Conservation (phyloP, 768 basidiomycete species). For the Pulveroboletus ravenelii region DNA sequence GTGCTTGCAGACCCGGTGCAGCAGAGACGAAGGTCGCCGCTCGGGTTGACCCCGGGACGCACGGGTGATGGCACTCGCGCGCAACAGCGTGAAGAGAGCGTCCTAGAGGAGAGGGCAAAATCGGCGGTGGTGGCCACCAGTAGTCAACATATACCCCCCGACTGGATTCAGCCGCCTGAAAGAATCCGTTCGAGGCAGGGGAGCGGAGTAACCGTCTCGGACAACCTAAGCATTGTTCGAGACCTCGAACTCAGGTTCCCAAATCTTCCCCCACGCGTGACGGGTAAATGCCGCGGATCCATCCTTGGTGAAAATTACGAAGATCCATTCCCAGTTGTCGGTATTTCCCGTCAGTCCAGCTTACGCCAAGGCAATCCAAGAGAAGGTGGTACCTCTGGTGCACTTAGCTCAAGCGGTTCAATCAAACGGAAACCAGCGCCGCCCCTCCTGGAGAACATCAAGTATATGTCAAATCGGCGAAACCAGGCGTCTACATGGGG, state of each 20-base stretch:
- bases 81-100: constrained; percentile 1
- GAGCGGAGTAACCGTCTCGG: constrained; percentile 33
- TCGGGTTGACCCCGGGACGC: constrained; percentile 5
- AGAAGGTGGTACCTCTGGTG: constrained; percentile 4
- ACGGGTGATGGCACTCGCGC: background rate
- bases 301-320: constrained; percentile 21
- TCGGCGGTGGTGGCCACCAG: constrained; percentile 2
- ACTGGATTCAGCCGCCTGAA: constrained; percentile 14
- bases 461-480: constrained; percentile 2
- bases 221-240: constrained; percentile 43
- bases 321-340: constrained; percentile 20
- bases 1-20: constrained; percentile 11
- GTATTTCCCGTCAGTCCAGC: constrained; percentile 24
- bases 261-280: constrained; percentile 37
- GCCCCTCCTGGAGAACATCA: constrained; percentile 20
- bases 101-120: constrained; percentile 13
- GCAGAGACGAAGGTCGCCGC: constrained; percentile 13
- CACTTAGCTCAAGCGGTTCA: constrained; percentile 17
- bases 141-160: background rate
- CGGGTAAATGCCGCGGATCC: constrained; percentile 25
- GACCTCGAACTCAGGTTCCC: constrained; percentile 55
- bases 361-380: constrained; percentile 7
- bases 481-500: constrained; percentile 21
- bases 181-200: constrained; percentile 8
- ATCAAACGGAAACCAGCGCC: constrained; percentile 31